Conservation (phyloP, 208 protist species). For the Wallacemonas sp. region DNA sequence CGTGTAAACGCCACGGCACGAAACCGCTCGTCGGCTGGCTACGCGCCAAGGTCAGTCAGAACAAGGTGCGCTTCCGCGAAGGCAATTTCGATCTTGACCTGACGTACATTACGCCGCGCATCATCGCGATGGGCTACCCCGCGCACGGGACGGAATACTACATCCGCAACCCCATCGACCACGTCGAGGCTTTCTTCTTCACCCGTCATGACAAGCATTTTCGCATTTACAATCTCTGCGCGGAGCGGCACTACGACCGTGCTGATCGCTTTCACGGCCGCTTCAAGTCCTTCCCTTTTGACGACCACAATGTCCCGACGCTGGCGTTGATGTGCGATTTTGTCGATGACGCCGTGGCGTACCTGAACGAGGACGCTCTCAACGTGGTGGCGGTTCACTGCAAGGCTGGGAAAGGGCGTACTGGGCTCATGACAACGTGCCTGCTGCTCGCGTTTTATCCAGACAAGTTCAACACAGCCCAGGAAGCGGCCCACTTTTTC, state of each 20-base stretch:
- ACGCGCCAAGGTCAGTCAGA: constrained; percentile 84
- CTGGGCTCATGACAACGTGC: constrained; percentile 94
- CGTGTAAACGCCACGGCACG: constrained; percentile 2
- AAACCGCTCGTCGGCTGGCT: constrained; percentile 34
- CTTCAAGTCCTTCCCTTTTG: constrained; percentile 88
- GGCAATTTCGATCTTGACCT: constrained; percentile 94
- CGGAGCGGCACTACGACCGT: constrained; percentile 86
- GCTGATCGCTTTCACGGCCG: constrained; percentile 43
- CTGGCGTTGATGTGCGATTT: constrained; percentile 85
- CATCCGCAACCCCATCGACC: constrained; percentile 93
- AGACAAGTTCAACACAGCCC: constrained; percentile 29
- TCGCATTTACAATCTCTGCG: constrained; percentile 93
- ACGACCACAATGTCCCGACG: constrained; percentile 94
- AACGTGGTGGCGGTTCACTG: constrained; percentile 95
- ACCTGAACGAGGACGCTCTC: constrained; percentile 47
- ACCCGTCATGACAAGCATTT: constrained; percentile 87
- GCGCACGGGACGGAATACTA: constrained; percentile 83
- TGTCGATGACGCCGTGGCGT: constrained; percentile 53
- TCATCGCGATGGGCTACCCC: constrained; percentile 95
- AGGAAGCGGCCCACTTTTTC: constrained; percentile 68
- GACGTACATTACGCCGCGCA: constrained; percentile 88
- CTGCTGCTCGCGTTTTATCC: constrained; percentile 52
- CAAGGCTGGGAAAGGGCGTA: constrained; percentile 97
- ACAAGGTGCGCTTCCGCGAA: constrained; percentile 88
- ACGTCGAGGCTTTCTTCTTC: constrained; percentile 94